Conservation (phyloP, 495 filamentous ascomycete genomes). For the Xylaria castorea region DNA sequence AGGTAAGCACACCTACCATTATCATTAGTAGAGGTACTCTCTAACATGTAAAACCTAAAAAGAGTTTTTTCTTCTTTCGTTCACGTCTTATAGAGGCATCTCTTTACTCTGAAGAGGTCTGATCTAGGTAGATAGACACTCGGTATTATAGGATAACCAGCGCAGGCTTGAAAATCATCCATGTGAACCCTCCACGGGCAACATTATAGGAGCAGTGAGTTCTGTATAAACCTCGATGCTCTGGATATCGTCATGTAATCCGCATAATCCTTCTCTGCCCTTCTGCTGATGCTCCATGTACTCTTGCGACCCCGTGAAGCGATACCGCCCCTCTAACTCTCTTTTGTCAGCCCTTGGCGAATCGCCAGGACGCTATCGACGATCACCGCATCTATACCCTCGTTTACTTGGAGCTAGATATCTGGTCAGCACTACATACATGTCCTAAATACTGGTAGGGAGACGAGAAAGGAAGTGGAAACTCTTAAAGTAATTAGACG, state of each 20-base stretch:
- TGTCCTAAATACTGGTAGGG: not conserved
- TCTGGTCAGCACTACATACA: slow-evolving; percentile 34
- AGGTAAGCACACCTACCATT: not conserved
- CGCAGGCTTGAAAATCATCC: not conserved
- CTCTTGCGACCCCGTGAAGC: not conserved
- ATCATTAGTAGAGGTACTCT: not conserved
- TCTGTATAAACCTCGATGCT: not conserved
- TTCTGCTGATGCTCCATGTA: not conserved
- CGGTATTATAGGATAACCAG: not conserved
- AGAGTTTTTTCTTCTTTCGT: not conserved
- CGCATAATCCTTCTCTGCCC: not conserved
- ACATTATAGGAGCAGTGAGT: not conserved
- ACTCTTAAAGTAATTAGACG: slow-evolving; percentile 38
- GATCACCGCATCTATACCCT: slow-evolving; percentile 97
- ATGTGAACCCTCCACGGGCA: not conserved
- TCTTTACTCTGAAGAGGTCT: not conserved
- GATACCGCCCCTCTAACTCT: slow-evolving; percentile 5
- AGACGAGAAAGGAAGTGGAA: not conserved
- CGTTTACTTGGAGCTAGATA: slow-evolving; percentile 82
- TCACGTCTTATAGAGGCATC: not conserved
- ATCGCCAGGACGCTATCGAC: slow-evolving; percentile 91
- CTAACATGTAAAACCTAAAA: not conserved
- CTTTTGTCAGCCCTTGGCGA: slow-evolving; percentile 55
- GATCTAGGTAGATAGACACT: not conserved
- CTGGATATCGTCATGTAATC: not conserved